Evolutionary conservation across 345 rosid species (phyloP).

Genomic region (Dipteronia sinensis): DNA sequence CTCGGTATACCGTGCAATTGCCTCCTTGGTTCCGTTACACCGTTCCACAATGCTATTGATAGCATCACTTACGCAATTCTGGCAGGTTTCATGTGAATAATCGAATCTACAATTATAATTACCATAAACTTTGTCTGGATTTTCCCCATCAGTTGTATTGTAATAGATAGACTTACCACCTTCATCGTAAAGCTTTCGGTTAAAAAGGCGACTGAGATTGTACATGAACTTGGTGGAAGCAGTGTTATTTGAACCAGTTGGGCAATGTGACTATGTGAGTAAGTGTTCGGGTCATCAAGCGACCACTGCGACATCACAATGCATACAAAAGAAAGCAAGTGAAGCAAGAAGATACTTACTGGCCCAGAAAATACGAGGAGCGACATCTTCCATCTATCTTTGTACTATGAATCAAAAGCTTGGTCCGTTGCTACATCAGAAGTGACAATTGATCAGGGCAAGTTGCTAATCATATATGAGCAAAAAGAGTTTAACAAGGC

Average conservation of each 20-base stretch:
- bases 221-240: background rate
- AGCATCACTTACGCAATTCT: background rate
- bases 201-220: background rate
- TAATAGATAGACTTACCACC: background rate
- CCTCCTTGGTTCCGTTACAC: constrained; percentile 14
- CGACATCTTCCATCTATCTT: background rate
- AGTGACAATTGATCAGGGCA: too few species aligned
- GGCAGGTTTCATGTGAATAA: background rate
- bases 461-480: too few species aligned
- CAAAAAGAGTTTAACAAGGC: too few species aligned
- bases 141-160: background rate
- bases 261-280: background rate
- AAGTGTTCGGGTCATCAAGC: background rate
- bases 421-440: background rate
- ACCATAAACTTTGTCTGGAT: constrained; percentile 11
- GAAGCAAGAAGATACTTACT: background rate
- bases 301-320: constrained; percentile 1
- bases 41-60: background rate
- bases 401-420: background rate
- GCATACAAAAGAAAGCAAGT: constrained; percentile 3
- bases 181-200: background rate
- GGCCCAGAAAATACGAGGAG: background rate
- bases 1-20: background rate
- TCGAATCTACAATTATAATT: background rate
- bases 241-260: background rate